Base-by-base conservation (phyloP, 768 basidiomycete species). In the Megacollybia marginata region DNA sequence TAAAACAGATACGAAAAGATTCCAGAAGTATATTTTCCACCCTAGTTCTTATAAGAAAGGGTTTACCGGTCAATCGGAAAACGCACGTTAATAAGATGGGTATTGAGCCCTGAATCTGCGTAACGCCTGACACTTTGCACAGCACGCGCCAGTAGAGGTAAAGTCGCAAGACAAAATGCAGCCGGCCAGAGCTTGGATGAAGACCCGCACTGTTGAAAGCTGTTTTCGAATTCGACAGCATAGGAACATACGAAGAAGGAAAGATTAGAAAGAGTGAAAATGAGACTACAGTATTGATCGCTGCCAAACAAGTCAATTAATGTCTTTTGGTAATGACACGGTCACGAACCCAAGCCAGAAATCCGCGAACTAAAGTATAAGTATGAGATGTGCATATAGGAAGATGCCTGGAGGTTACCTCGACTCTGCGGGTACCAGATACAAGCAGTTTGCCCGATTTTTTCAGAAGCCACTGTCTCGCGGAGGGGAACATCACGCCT, bases 61-160 rank as follows among this genome's bases (percentile, higher is more conserved):
- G 32, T 50, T 11, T n/a, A 45, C 40, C 23, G 49, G 15, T 34
- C 31, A 34, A 42, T 47, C 33, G 15, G 28, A 16, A 19, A 9
- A n/a, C 68, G 44, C 48, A 90, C 94, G 61, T 99, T 99, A 59
- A 97, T 78, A 40, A 97, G 63, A 72, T 98, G 95, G 0, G 85
- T 86, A 15, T 68, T 54, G 35, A 85, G 63, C 34, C 71, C 70
- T 2, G 92, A 90, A 60, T 97, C 96, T 43, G 66, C 67, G 61
- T 86, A 98, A 69, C 95, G 92, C 54, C 85, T 85, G 46, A 96
- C 55, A 61, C 88, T 90, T 65, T 99, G 96, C 10, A 88, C 71
- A 38, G 92, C 61, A 67, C 96, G 94, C 33, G 81, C 72, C 2
- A 87, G 47, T 16, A 89, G 75, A 0, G 96, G 94, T 1, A 94